Evolutionary conservation across 2,329 filamentous ascomycete species (phyloP).

Genomic region (Talaromyces atroroseus): DNA sequence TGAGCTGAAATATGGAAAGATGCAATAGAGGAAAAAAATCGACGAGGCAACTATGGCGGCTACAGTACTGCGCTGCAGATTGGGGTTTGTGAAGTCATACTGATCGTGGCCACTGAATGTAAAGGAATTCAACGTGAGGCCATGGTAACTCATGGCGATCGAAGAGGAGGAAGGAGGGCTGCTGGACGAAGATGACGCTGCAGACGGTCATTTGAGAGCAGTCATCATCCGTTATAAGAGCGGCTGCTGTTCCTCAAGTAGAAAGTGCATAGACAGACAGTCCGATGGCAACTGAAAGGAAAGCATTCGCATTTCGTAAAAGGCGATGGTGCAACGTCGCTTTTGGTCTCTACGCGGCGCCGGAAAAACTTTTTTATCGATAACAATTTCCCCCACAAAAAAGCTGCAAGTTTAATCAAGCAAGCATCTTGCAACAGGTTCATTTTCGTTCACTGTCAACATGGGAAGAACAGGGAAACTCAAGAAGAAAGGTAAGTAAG

Average conservation of each 20-base stretch:
- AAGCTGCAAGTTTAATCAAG: not conserved
- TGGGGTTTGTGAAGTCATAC: constrained; percentile 27
- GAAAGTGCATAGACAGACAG: not conserved
- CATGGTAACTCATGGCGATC: constrained; percentile 31
- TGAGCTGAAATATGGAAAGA: constrained; percentile 27
- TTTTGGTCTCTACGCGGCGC: constrained; percentile 21
- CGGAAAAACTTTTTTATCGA: constrained; percentile 33
- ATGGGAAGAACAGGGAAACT: constrained; percentile 36
- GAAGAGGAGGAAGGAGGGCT: not conserved
- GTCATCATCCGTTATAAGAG: constrained; percentile 5
- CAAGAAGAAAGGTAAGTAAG: constrained; percentile 28
- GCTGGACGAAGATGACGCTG: not conserved
- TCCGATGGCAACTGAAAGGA: too few relatives aligned
- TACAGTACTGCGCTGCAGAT: constrained; percentile 26
- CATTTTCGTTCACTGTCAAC: constrained; percentile 6
- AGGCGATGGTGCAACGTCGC: constrained; percentile 18
- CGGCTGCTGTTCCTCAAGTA: not conserved
- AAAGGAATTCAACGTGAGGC: constrained; percentile 26
- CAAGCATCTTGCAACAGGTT: not conserved
- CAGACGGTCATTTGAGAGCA: constrained; percentile 1
- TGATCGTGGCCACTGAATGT: constrained; percentile 22
- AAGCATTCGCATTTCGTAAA: too few relatives aligned
- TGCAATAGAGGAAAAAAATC: constrained; percentile 24
- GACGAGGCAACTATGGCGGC: constrained; percentile 24
- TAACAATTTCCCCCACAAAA: constrained; percentile 24